phyloP scores from a whole-genome alignment of 2,329 filamentous ascomycete genomes.

The Verticillium klebahnii region DNA sequence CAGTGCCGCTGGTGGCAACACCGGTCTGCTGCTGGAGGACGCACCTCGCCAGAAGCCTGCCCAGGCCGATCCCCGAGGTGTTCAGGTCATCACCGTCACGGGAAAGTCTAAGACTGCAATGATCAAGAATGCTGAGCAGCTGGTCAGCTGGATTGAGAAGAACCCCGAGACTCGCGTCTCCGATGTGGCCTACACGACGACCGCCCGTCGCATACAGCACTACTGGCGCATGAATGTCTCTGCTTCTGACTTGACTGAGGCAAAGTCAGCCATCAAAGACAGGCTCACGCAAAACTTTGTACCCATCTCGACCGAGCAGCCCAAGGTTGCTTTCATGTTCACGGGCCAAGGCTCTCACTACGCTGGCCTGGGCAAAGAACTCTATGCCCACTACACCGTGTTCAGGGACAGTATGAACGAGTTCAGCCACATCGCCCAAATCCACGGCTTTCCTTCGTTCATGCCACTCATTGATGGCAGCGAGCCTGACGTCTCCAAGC shows the following conservation, averaged over 20 bases:
- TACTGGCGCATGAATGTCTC: constrained; percentile 36
- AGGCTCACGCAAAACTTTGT: constrained; percentile 35
- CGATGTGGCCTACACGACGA: constrained; percentile 62
- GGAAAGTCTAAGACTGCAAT: constrained; percentile 52
- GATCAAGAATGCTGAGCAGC: constrained; percentile 50
- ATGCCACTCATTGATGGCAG: constrained; percentile 41
- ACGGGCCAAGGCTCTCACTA: constrained; percentile 54
- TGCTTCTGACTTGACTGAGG: constrained; percentile 35
- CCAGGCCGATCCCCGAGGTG: constrained; percentile 44
- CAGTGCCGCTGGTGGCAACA: constrained; percentile 68
- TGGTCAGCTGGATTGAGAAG: constrained; percentile 49
- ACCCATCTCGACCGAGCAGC: constrained; percentile 36
- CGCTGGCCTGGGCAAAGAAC: constrained; percentile 44
- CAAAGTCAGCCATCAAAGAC: constrained; percentile 35
- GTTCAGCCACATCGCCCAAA: constrained; percentile 46
- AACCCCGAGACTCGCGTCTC: constrained; percentile 48
- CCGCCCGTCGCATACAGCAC: constrained; percentile 57
- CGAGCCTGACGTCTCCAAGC: constrained; percentile 32
- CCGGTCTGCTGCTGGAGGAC: constrained; percentile 61
- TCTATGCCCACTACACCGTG: constrained; percentile 39
- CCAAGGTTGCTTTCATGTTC: constrained; percentile 49
- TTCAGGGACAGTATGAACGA: constrained; percentile 52
- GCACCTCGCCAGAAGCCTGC: constrained; percentile 44
- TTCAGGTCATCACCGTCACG: constrained; percentile 55
- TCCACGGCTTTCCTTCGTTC: constrained; percentile 53